phyloP scores from a whole-genome alignment of 768 basidiomycete genomes.

The Leccinum longicurvipes region DNA sequence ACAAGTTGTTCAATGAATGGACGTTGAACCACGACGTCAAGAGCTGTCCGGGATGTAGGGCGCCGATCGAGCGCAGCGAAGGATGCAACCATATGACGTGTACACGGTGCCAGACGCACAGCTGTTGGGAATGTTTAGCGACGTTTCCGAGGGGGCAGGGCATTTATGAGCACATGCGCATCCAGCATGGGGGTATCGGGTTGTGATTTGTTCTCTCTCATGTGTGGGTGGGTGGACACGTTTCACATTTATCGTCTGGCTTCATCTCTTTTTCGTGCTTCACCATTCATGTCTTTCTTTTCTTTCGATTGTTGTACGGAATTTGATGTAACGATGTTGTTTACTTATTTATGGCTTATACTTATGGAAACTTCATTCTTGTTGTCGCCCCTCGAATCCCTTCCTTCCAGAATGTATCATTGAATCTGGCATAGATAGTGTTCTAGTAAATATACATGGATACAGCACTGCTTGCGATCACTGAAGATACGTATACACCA shows the following conservation, averaged over 20 bases:
- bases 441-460: slow-evolving; percentile 19
- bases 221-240: neutral
- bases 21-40: slow-evolving; percentile 61
- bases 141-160: slow-evolving; percentile 66
- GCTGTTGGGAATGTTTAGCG: slow-evolving; percentile 75
- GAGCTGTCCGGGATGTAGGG: slow-evolving; percentile 68
- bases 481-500: slow-evolving; percentile 36
- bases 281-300: neutral
- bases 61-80: slow-evolving; percentile 65
- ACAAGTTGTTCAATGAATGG: slow-evolving; percentile 64
- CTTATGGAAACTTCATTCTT: slow-evolving; percentile 16
- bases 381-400: neutral
- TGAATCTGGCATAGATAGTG: slow-evolving; percentile 8
- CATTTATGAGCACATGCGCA: slow-evolving; percentile 78
- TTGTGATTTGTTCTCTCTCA: slow-evolving; percentile 10
- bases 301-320: slow-evolving; percentile 15
- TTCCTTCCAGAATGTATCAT: neutral
- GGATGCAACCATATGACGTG: slow-evolving; percentile 89
- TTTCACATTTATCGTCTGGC: neutral
- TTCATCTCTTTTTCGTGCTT: slow-evolving; percentile 8
- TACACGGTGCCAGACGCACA: slow-evolving; percentile 67
- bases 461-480: slow-evolving; percentile 5
- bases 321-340: neutral
- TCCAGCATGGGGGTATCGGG: slow-evolving; percentile 64
- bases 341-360: slow-evolving; percentile 22